A percentile compares a stretch with the other conserved stretches of the same genome.
These are phyloP conservation scores for Colletotrichum abscissum DNA, from an alignment of 2,329 filamentous ascomycete genomes.

Conservation along the genomic window DNA sequence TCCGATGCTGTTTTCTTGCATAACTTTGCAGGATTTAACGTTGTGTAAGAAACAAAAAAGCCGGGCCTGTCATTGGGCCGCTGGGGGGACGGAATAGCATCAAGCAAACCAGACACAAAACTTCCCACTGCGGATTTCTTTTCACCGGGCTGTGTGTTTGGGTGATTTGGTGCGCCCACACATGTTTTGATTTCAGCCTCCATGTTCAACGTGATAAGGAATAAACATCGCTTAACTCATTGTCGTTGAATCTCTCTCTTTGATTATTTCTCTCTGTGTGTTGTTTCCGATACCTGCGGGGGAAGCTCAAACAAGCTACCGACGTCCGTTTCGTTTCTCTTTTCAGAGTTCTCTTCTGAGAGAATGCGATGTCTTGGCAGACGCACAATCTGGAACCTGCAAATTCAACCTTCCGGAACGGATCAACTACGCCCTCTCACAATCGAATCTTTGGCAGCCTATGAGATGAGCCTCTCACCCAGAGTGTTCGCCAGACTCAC, in stretches of 20 bases:
- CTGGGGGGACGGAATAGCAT: background rate
- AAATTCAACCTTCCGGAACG: background rate
- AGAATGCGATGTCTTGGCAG: constrained; percentile 29
- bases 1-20: constrained; percentile 1
- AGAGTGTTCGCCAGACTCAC: background rate
- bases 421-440: background rate
- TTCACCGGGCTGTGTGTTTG: constrained; percentile 9
- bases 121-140: constrained; percentile 16
- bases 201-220: background rate
- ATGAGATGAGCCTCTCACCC: background rate
- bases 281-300: background rate
- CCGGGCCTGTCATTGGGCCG: constrained; percentile 3
- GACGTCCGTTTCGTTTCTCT: background rate
- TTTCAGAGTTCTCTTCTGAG: constrained; percentile 1
- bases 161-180: background rate
- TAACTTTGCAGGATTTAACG: constrained; percentile 12
- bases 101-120: background rate
- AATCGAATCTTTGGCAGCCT: background rate
- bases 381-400: background rate
- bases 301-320: background rate
- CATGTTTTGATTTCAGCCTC: background rate
- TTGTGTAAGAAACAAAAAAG: background rate
- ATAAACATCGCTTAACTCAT: background rate
- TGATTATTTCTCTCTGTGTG: background rate
- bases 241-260: background rate